Evolutionary conservation across 805 yeast genomes (phyloP), one percentile per base, ranked within the genome.

Genomic region (Ogataea chonburiensis): DNA sequence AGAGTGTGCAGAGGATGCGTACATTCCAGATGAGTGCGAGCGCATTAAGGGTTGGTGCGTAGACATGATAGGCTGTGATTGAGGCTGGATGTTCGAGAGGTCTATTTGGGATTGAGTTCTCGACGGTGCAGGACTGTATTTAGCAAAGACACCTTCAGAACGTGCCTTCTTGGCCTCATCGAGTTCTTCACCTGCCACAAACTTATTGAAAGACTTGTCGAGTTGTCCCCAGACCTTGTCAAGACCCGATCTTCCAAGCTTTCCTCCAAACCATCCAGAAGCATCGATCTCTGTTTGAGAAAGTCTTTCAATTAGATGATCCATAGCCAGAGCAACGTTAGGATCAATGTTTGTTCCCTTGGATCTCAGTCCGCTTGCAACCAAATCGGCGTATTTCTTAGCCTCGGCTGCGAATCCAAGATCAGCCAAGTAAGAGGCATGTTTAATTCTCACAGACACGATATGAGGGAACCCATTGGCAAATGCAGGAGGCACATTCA

Each of bases 161-260:
- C 61, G 61, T 2, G 50, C 45, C 5, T 59, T 50, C 10, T 58
- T 55, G 17, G 16, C 49, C 5, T 63, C 60, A 0, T 63, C 50
- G 17, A 68, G 66, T 22, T 84, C 95, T 31, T 91, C 97, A 1
- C 96, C 97, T 24, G 95, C 81, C 40, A 91, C 88, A 58, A 81
- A 79, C 56, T 79, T 80, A 55, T 75, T 80, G 53, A 83, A 77
- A 5, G 85, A 76, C 55, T 86, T 86, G 57, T 86, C 95, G 28
- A 86, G 60, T 27, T 83, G 89, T 8, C 93, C 91, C 95, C 95
- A 86, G 36, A 87, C 81, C 54, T 77, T 82, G 49, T 88, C 95
- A 14, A 57, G 27, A 15, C 55, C 53, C 1, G 62, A 57, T 25
- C 56, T 53, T 9, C 57, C 54, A 12, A 60, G 35, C 28, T 53